Percentiles rank a stretch among this genome's conserved stretches.
Evolutionary conservation across 148 eudicot genomes (phyloP).

Genomic region (Arctostaphylos glauca): DNA sequence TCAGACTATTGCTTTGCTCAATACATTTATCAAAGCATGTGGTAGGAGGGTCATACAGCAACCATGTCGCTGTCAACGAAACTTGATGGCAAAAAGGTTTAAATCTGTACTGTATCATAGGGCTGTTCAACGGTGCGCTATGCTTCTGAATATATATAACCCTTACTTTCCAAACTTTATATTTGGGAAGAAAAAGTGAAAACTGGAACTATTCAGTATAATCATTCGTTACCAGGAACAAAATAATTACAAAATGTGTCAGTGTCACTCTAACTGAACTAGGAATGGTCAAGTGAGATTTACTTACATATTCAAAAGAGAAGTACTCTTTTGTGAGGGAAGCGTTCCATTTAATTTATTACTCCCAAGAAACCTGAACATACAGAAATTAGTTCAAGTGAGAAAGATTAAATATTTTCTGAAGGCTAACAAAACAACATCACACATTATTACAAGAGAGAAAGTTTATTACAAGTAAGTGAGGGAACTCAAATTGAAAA

Average conservation of each 20-base stretch:
- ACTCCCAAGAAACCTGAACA: background rate
- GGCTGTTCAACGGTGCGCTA: background rate
- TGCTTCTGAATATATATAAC: background rate
- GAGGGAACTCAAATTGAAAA: constrained; percentile 60
- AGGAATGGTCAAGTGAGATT: background rate
- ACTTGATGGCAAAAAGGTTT: too few species aligned
- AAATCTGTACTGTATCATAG: background rate
- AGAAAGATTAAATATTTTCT: background rate
- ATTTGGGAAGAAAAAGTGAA: too few species aligned
- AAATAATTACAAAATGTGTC: too few species aligned
- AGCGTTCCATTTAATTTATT: background rate
- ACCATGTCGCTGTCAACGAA: too few species aligned
- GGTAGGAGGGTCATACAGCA: too few species aligned
- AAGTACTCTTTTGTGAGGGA: background rate
- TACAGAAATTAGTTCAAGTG: background rate
- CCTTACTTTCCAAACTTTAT: too few species aligned
- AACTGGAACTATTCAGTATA: too few species aligned
- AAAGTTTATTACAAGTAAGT: constrained; percentile 51
- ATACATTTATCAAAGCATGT: too few species aligned
- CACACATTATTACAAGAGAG: background rate
- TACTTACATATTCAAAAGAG: background rate
- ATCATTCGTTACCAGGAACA: background rate
- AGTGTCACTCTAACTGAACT: background rate
- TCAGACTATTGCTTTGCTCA: too few species aligned
- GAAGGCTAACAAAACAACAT: background rate